A percentile compares a stretch with the other conserved stretches of the same genome.
These are phyloP conservation scores for Hirsutella rhossiliensis DNA, from an alignment of 2,329 filamentous ascomycete species.

Conservation along the genomic window DNA sequence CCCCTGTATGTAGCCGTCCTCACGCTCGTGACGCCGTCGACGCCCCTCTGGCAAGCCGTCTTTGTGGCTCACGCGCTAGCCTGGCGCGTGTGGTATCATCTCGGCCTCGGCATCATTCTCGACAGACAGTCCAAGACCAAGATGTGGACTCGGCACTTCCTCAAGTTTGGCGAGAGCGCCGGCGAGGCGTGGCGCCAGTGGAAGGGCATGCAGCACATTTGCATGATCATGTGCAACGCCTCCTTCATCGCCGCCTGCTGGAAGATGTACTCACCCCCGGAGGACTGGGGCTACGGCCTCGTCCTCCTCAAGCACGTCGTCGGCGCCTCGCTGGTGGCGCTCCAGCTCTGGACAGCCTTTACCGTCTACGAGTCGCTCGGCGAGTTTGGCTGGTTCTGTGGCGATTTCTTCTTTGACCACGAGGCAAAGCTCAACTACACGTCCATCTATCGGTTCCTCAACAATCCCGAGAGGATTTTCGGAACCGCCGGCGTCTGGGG, in stretches of 20 bases:
- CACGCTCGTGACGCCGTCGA: slow-evolving; percentile 66
- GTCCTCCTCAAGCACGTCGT: slow-evolving; percentile 79
- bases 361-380: slow-evolving; percentile 94
- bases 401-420: slow-evolving; percentile 95
- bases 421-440: slow-evolving; percentile 84
- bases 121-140: slow-evolving; percentile 81
- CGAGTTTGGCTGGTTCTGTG: slow-evolving; percentile 98
- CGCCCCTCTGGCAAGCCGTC: slow-evolving; percentile 58
- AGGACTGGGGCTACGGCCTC: slow-evolving; percentile 78
- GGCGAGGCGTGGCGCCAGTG: slow-evolving; percentile 95
- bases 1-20: slow-evolving; percentile 64
- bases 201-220: slow-evolving; percentile 92
- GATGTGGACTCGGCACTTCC: slow-evolving; percentile 91
- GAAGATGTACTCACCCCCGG: slow-evolving; percentile 89
- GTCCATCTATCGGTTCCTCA: slow-evolving; percentile 95
- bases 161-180: slow-evolving; percentile 87
- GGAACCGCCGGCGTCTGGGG: slow-evolving; percentile 95
- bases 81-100: slow-evolving; percentile 86
- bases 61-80: slow-evolving; percentile 70
- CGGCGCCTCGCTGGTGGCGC: slow-evolving; percentile 64
- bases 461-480: slow-evolving; percentile 91
- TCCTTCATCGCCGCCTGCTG: slow-evolving; percentile 85
- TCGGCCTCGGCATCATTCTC: slow-evolving; percentile 78
- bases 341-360: slow-evolving; percentile 85
- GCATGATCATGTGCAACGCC: slow-evolving; percentile 78